Evolutionary conservation across 352 stramenopile species (phyloP).

Genomic region (Phytophthora europaea): DNA sequence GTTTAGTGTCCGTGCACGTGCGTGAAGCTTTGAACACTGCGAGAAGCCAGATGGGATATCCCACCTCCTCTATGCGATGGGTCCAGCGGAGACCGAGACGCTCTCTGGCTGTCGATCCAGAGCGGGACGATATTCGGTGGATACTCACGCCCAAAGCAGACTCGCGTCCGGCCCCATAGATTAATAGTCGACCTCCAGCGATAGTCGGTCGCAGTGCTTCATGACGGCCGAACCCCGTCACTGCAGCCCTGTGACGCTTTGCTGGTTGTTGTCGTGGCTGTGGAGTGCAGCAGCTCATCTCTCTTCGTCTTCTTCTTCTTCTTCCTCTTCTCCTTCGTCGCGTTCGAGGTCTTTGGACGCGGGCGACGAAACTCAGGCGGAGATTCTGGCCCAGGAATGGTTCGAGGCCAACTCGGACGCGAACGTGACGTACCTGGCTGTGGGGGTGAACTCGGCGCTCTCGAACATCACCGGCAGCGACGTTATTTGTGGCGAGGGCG

Average conservation of each 20-base stretch:
- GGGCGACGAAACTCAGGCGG: constrained; percentile 19
- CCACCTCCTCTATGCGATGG: constrained; percentile 26
- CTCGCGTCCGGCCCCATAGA: constrained; percentile 12
- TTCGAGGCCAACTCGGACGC: constrained; percentile 43
- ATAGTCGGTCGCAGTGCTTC: neutral
- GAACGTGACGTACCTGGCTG: constrained; percentile 46
- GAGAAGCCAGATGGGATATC: constrained; percentile 25
- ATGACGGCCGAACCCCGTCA: neutral
- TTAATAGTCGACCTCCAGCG: constrained; percentile 9
- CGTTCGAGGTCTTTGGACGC: constrained; percentile 1
- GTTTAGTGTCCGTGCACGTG: neutral
- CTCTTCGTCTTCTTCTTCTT: constrained; percentile 23
- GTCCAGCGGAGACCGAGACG: constrained; percentile 35
- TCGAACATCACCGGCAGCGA: constrained; percentile 37
- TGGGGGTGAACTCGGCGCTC: constrained; percentile 40
- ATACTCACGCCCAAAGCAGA: constrained; percentile 23
- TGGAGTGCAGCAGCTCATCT: constrained; percentile 8
- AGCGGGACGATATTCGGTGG: neutral
- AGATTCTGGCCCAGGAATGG: constrained; percentile 43
- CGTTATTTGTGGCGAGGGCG: constrained; percentile 41
- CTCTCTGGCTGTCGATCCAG: constrained; percentile 24
- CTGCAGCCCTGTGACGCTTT: neutral
- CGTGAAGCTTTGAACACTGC: neutral
- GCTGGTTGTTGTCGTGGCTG: neutral
- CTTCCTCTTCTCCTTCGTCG: neutral